Percentiles rank a stretch among this genome's conserved stretches.
Evolutionary conservation across 768 basidiomycete species (phyloP).

Genomic region (Hemileccinum rubropunctum): DNA sequence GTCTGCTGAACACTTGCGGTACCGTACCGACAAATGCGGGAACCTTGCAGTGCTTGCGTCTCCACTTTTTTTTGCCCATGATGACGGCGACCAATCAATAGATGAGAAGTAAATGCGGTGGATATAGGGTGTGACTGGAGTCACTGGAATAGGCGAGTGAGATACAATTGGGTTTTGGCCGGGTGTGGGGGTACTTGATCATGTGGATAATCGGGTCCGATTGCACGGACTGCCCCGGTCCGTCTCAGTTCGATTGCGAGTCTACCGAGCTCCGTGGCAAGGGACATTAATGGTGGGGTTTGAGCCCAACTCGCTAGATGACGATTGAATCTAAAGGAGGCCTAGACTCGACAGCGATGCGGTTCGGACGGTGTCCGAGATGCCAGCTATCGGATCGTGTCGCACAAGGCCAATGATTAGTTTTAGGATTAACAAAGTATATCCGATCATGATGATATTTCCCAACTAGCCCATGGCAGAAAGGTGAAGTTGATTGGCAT

Average conservation of each 20-base stretch:
- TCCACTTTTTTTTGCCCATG: background rate
- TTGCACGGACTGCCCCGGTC: background rate
- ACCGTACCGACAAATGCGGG: background rate
- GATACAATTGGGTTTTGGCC: background rate
- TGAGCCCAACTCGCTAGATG: background rate
- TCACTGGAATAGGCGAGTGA: constrained; percentile 3
- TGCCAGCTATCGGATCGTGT: too few relatives aligned
- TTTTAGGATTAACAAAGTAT: background rate
- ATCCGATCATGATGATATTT: background rate
- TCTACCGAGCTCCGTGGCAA: background rate
- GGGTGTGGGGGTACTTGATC: constrained; percentile 1
- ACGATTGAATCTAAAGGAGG: background rate
- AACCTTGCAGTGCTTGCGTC: background rate
- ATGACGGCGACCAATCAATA: background rate
- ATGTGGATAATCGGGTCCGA: constrained; percentile 1
- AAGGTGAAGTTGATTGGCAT: background rate
- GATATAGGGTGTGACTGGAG: background rate
- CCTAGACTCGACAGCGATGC: too few relatives aligned
- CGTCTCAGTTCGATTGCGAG: background rate
- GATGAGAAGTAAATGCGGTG: background rate
- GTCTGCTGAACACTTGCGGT: background rate
- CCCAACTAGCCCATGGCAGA: background rate
- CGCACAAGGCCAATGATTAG: too few relatives aligned
- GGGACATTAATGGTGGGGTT: background rate
- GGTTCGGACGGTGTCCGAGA: too few relatives aligned